Conservation (phyloP, 2,329 filamentous ascomycete genomes). For the Botrytis pseudocinerea region DNA sequence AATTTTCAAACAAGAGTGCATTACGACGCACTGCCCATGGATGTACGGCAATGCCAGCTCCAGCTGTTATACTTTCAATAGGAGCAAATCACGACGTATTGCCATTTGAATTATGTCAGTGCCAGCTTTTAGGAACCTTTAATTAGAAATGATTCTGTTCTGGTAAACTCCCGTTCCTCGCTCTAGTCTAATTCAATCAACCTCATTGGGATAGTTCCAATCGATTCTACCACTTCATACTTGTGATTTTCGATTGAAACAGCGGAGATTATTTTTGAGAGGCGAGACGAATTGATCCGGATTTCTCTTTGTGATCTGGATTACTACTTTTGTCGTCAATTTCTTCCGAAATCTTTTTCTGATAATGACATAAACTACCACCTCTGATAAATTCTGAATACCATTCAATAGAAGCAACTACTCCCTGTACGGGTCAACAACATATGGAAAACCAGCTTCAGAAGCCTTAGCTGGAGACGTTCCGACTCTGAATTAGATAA, state of each 20-base stretch:
- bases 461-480: not conserved
- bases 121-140: not conserved
- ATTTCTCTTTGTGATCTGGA: not conserved
- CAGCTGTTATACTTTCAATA: not conserved
- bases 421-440: not conserved
- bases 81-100: not conserved
- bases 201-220: not conserved
- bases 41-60: not conserved
- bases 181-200: not conserved
- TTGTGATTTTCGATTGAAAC: not conserved
- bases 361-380: not conserved
- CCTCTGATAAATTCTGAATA: not conserved
- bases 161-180: not conserved
- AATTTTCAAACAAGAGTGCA: not conserved
- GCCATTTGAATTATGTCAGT: not conserved
- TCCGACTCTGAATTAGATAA: not conserved
- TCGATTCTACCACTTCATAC: not conserved
- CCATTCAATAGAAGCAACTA: not conserved
- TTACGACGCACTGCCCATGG: not conserved
- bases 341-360: not conserved
- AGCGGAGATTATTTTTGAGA: not conserved
- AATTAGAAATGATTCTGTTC: not conserved
- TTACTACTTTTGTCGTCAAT: not conserved
- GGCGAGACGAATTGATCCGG: not conserved
- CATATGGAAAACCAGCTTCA: not conserved